phyloP scores from a whole-genome alignment of 306 rosid genomes.

The Sesbania bispinosa region DNA sequence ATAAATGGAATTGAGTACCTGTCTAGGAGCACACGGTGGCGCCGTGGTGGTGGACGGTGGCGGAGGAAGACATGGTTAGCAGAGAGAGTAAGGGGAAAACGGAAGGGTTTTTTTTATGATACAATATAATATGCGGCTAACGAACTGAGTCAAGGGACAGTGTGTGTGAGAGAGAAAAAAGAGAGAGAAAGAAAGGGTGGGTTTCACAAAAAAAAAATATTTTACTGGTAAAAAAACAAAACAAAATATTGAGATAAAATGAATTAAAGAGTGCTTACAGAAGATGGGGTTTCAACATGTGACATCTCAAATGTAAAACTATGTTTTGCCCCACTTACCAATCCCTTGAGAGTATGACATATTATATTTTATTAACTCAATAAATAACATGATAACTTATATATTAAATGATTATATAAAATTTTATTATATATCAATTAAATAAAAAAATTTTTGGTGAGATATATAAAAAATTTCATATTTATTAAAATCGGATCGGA shows the following conservation, averaged over 20 bases:
- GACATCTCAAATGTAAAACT: no score
- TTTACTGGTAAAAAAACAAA: conserved; percentile 25
- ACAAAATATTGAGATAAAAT: neutral
- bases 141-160: conserved; percentile 13
- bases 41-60: conserved; percentile 5
- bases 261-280: neutral
- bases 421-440: no score
- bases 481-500: no score
- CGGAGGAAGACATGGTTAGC: conserved; percentile 7
- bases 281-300: no score
- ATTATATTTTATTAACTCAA: no score
- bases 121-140: conserved; percentile 31
- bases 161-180: neutral
- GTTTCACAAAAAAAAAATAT: conserved; percentile 13
- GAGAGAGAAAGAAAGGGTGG: neutral
- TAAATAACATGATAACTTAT: no score
- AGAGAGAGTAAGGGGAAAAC: neutral
- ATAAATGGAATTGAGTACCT: neutral
- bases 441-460: no score
- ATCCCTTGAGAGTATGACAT: no score
- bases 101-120: conserved; percentile 9
- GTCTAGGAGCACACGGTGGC: conserved; percentile 13
- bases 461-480: no score
- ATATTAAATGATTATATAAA: no score
- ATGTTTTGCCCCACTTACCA: no score